These are phyloP conservation scores for Phytophthora fragariae DNA, from an alignment of 352 stramenopile genomes.

Conservation along the genomic window DNA sequence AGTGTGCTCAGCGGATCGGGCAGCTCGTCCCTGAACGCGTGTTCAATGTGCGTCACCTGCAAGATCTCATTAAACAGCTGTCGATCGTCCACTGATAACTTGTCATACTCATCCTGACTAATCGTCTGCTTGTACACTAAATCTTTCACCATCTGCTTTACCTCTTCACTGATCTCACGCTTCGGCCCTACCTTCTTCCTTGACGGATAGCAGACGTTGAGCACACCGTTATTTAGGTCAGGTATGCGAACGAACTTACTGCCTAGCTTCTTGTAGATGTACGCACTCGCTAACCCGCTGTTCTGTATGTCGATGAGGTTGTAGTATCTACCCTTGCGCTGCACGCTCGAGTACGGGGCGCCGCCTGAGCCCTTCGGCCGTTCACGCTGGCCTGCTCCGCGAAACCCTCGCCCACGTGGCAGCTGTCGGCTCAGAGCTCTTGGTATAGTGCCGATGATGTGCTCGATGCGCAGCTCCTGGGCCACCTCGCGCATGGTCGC, in stretches of 20 bases:
- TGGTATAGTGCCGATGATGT: too few relatives aligned
- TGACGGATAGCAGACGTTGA: background rate
- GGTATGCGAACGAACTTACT: background rate
- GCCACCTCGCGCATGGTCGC: too few relatives aligned
- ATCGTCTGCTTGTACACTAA: background rate
- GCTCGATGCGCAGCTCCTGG: too few relatives aligned
- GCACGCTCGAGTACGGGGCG: background rate
- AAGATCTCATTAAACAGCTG: conserved; percentile 26
- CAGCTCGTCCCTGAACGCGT: conserved; percentile 19
- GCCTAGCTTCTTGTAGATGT: background rate
- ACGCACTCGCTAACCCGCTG: background rate
- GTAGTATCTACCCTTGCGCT: background rate
- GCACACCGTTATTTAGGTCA: background rate
- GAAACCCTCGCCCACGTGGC: background rate
- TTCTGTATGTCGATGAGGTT: background rate
- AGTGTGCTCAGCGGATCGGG: conserved; percentile 9
- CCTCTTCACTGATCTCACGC: background rate
- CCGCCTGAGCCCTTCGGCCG: background rate
- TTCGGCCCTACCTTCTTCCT: background rate
- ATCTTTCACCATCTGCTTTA: background rate
- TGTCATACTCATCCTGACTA: background rate
- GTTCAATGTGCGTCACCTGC: conserved; percentile 12
- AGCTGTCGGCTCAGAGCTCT: too few relatives aligned
- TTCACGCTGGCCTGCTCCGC: background rate
- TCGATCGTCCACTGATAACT: background rate